Evolutionary conservation across 2,329 filamentous ascomycete genomes (phyloP).

Genomic region (Ophiostoma tasmaniense): DNA sequence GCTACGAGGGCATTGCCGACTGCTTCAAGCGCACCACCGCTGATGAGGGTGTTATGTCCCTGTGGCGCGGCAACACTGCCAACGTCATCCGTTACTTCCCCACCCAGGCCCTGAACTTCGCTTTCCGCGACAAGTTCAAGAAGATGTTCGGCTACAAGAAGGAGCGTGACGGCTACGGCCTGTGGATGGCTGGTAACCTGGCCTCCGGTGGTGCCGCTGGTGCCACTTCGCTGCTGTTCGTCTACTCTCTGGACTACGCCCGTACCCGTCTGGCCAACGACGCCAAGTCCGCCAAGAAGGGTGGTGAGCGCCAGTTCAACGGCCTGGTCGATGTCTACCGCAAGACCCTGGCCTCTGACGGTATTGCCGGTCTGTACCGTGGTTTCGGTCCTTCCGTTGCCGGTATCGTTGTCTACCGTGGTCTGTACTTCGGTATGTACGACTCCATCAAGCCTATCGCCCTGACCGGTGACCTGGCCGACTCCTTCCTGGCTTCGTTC

Average conservation of each 20-base stretch:
- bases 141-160: slow-evolving; percentile 99
- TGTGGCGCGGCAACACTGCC: slow-evolving; percentile 99
- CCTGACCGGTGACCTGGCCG: slow-evolving; percentile 81
- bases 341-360: slow-evolving; percentile 98
- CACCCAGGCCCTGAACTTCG: slow-evolving; percentile 99
- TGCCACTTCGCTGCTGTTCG: slow-evolving; percentile 99
- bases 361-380: slow-evolving; percentile 99
- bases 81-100: slow-evolving; percentile 99
- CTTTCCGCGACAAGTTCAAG: slow-evolving; percentile 99
- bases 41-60: slow-evolving; percentile 85
- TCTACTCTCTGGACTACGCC: slow-evolving; percentile 99
- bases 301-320: slow-evolving; percentile 99
- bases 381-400: slow-evolving; percentile 99
- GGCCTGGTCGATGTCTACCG: slow-evolving; percentile 98
- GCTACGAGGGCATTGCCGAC: slow-evolving; percentile 87
- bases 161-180: slow-evolving; percentile 93
- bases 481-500: slow-evolving; percentile 99
- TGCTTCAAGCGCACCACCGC: slow-evolving; percentile 90
- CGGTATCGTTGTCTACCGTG: slow-evolving; percentile 99
- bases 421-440: slow-evolving; percentile 99
- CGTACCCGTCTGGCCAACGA: slow-evolving; percentile 99
- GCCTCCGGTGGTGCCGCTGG: slow-evolving; percentile 99
- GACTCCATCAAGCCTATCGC: slow-evolving; percentile 99
- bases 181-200: slow-evolving; percentile 99
- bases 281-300: slow-evolving; percentile 94